A percentile compares a stretch with the other conserved stretches of the same genome.
phyloP scores from a whole-genome alignment of 352 stramenopile species.

The Phytophthora sansomeana region DNA sequence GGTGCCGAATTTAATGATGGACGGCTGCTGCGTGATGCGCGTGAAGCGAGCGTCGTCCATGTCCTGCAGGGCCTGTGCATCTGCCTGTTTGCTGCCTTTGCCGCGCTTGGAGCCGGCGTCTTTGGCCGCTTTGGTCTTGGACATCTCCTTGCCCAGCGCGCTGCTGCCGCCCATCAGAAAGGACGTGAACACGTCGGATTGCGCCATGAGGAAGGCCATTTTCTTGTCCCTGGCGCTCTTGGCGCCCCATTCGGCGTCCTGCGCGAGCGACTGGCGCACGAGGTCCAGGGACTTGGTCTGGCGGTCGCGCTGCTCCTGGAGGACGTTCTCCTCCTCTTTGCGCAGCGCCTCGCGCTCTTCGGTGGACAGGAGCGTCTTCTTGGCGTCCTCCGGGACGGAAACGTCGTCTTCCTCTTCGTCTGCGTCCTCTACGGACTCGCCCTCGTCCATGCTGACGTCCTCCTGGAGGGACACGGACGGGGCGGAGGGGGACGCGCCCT shows the following conservation, averaged over 20 bases:
- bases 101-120: slow-evolving; percentile 59
- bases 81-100: slow-evolving; percentile 75
- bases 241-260: slow-evolving; percentile 56
- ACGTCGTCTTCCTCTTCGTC: slow-evolving; percentile 45
- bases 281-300: slow-evolving; percentile 80
- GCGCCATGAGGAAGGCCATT: slow-evolving; percentile 90
- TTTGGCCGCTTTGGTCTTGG: slow-evolving; percentile 52
- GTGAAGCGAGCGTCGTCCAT: slow-evolving; percentile 87
- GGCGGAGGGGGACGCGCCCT: slow-evolving; percentile 9
- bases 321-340: slow-evolving; percentile 71
- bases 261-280: slow-evolving; percentile 65
- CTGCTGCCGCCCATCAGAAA: slow-evolving; percentile 89
- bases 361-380: slow-evolving; percentile 53
- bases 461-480: slow-evolving; percentile 29
- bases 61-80: slow-evolving; percentile 74
- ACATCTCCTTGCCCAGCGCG: slow-evolving; percentile 81
- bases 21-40: slow-evolving; percentile 82
- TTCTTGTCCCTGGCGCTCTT: slow-evolving; percentile 74
- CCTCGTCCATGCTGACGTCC: slow-evolving; percentile 32
- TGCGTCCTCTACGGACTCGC: slow-evolving; percentile 29
- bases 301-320: slow-evolving; percentile 80
- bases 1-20: slow-evolving; percentile 85
- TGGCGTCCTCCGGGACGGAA: slow-evolving; percentile 36
- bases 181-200: slow-evolving; percentile 90
- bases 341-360: slow-evolving; percentile 70